Conservation (phyloP, 2,329 filamentous ascomycete genomes). For the Alternaria hordeiaustralica region DNA sequence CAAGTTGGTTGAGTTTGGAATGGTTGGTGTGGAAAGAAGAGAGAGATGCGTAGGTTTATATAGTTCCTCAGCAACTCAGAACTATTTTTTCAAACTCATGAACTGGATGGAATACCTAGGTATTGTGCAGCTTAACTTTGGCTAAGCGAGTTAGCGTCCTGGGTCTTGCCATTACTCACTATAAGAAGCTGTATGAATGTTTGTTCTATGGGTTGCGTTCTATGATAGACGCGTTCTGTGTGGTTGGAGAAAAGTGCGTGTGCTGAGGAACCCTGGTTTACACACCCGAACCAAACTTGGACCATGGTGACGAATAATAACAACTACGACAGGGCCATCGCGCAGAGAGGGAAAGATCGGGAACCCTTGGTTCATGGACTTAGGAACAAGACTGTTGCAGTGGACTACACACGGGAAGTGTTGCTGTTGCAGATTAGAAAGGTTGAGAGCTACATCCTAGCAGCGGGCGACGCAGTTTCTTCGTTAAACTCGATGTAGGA, state of each 20-base stretch:
- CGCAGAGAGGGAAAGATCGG: background rate
- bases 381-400: background rate
- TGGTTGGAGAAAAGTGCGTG: background rate
- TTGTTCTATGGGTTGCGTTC: background rate
- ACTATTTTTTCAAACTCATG: no score
- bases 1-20: accelerated
- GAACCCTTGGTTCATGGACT: background rate
- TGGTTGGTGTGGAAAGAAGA: background rate
- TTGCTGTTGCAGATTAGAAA: background rate
- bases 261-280: background rate
- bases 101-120: background rate
- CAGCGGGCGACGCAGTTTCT: background rate
- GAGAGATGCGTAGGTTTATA: background rate
- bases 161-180: background rate
- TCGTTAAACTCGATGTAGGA: background rate
- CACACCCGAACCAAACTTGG: background rate
- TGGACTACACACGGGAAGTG: background rate
- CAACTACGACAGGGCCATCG: no score
- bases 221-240: background rate
- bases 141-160: background rate
- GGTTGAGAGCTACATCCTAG: background rate
- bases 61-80: background rate
- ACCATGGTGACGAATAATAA: background rate
- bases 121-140: background rate
- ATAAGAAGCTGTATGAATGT: background rate